Percentiles rank a stretch among this genome's conserved stretches.
Conservation (phyloP, 495 filamentous ascomycete genomes). For the Hyaloscypha hepaticicola region DNA sequence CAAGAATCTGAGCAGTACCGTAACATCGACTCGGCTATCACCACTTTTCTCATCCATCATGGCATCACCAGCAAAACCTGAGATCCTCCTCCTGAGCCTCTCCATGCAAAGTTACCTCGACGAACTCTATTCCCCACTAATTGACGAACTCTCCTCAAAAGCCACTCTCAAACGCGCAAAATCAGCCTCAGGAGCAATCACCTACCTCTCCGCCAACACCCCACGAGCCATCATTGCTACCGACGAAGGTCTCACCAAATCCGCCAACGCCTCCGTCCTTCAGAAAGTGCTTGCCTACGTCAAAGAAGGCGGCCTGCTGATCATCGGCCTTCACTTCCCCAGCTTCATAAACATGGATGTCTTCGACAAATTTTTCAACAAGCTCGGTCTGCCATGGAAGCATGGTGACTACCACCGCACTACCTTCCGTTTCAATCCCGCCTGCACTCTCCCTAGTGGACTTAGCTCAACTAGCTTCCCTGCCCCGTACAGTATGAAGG, state of each 20-base stretch:
- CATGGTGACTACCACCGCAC: slow-evolving; percentile 38
- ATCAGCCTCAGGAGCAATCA: slow-evolving; percentile 9
- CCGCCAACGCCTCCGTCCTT: slow-evolving; percentile 5
- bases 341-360: slow-evolving; percentile 10
- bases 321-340: slow-evolving; percentile 22
- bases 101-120: slow-evolving; percentile 15
- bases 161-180: slow-evolving; percentile 18
- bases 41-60: neutral
- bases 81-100: slow-evolving; percentile 23
- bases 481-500: slow-evolving; percentile 44
- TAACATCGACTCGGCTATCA: neutral
- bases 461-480: slow-evolving; percentile 30
- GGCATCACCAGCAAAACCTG: slow-evolving; percentile 7
- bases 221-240: slow-evolving; percentile 25
- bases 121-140: slow-evolving; percentile 12
- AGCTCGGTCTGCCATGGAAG: slow-evolving; percentile 41
- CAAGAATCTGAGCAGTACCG: neutral
- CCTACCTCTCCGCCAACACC: slow-evolving; percentile 18
- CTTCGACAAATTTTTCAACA: slow-evolving; percentile 12
- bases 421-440: slow-evolving; percentile 25
- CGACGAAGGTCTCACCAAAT: slow-evolving; percentile 18
- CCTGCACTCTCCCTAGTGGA: slow-evolving; percentile 21
- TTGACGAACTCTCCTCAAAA: slow-evolving; percentile 11
- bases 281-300: slow-evolving; percentile 15
- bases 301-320: slow-evolving; percentile 16